phyloP scores from a whole-genome alignment of 1,284 basidiomycete genomes.

The Pseudozyma thailandica region DNA sequence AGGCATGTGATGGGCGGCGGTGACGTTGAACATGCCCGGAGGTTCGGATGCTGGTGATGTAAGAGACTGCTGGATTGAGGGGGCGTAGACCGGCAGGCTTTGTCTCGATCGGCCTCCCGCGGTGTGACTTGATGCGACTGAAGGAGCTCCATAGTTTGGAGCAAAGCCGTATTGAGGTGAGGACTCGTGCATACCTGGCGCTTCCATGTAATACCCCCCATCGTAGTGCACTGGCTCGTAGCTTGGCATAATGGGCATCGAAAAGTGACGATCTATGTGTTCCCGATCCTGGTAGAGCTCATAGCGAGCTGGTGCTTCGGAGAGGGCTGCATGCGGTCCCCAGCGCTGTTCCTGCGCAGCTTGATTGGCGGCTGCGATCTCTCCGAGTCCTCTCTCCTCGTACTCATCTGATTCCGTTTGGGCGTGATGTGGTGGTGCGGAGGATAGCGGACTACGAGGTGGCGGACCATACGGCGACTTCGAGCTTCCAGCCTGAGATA shows the following conservation, averaged over 20 bases:
- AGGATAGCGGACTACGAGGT: constrained; percentile 24
- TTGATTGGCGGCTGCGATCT: constrained; percentile 43
- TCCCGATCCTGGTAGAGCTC: constrained; percentile 24
- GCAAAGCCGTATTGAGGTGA: constrained; percentile 10
- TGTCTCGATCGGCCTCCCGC: constrained; percentile 24
- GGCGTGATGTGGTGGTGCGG: constrained; percentile 10
- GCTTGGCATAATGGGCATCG: constrained; percentile 24
- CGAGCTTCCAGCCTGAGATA: constrained; percentile 29
- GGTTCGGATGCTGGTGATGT: constrained; percentile 37
- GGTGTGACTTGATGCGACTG: constrained; percentile 30
- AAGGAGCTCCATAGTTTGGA: constrained; percentile 16
- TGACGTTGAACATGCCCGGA: constrained; percentile 48
- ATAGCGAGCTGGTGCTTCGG: constrained; percentile 31
- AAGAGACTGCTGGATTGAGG: constrained; percentile 21
- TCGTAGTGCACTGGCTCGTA: constrained; percentile 28
- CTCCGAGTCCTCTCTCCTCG: constrained; percentile 46
- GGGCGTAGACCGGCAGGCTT: constrained; percentile 33
- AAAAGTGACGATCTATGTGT: constrained; percentile 5
- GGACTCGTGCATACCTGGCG: constrained; percentile 15
- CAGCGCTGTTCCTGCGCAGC: constrained; percentile 41
- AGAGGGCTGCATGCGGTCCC: constrained; percentile 38
- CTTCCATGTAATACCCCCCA: constrained; percentile 37
- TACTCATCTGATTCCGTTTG: constrained; percentile 45
- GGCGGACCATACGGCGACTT: constrained; percentile 12
- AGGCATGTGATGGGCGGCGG: constrained; percentile 48